phyloP scores from a whole-genome alignment of 2,329 filamentous ascomycete species.

The Phaeosphaeria sp. region DNA sequence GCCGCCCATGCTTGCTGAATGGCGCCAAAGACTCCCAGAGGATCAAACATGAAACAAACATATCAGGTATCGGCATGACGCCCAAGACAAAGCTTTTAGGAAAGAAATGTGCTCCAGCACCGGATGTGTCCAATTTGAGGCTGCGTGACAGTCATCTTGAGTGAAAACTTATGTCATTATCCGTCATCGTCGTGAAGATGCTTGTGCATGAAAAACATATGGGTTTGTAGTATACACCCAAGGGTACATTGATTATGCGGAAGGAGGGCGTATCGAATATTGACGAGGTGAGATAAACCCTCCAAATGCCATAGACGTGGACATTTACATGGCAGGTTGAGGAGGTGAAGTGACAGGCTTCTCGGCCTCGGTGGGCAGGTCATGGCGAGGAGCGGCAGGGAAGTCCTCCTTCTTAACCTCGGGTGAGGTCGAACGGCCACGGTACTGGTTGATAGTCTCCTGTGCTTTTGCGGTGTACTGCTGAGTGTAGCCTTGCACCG shows the following conservation, averaged over 20 bases:
- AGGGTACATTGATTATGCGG: neutral
- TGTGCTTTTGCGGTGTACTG: conserved; percentile 68
- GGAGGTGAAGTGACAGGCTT: conserved; percentile 19
- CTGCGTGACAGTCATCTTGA: conserved; percentile 26
- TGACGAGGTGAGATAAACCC: neutral
- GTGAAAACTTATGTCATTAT: conserved; percentile 27
- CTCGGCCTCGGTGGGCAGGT: conserved; percentile 17
- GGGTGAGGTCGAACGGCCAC: conserved; percentile 46
- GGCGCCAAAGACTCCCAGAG: neutral
- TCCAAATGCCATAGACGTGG: neutral
- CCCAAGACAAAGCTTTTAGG: conserved; percentile 33
- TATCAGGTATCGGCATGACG: conserved; percentile 30
- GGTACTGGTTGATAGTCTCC: conserved; percentile 53
- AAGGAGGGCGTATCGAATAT: neutral
- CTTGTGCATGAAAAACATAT: conserved; percentile 6
- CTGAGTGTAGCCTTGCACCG: conserved; percentile 64
- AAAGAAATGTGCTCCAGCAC: conserved; percentile 31
- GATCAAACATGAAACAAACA: conserved; percentile 16
- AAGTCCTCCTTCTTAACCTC: conserved; percentile 40
- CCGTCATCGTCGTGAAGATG: conserved; percentile 29
- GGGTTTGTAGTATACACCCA: neutral
- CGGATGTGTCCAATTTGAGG: conserved; percentile 35
- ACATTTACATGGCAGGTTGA: conserved; percentile 36
- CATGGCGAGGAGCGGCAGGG: conserved; percentile 22
- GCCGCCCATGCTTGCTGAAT: conserved; percentile 14